These are phyloP conservation scores for Fusarium napiforme DNA, from an alignment of 2,329 filamentous ascomycete genomes.

Conservation along the genomic window DNA sequence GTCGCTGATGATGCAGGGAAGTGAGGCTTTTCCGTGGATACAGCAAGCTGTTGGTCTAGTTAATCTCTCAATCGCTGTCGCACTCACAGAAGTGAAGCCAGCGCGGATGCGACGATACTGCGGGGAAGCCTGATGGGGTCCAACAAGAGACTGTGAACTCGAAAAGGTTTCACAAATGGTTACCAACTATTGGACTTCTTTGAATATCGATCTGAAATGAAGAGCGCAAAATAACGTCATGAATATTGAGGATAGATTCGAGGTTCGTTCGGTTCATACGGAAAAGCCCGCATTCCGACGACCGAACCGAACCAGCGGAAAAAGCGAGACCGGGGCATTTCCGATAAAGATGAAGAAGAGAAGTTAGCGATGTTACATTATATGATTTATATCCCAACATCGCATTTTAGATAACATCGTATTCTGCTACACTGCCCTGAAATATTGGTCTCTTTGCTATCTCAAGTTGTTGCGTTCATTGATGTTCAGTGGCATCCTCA, in stretches of 20 bases:
- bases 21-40: not conserved
- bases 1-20: not conserved
- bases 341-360: not conserved
- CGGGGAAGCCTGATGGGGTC: not conserved
- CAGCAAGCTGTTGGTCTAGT: not conserved
- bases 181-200: not conserved
- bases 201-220: not conserved
- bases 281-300: not conserved
- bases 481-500: not conserved
- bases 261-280: not conserved
- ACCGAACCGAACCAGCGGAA: not conserved
- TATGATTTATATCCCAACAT: not conserved
- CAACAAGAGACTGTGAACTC: not conserved
- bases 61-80: not conserved
- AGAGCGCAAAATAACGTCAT: no score
- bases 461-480: not conserved
- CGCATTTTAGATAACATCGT: rapidly evolving
- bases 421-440: no score
- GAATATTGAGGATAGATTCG: not conserved
- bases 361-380: no score
- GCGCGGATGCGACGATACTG: not conserved
- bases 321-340: not conserved
- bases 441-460: not conserved
- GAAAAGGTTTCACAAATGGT: no score
- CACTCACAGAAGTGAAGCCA: not conserved